Conservation (phyloP, 2,329 filamentous ascomycete species). For the Drechslerella stenobrocha region DNA sequence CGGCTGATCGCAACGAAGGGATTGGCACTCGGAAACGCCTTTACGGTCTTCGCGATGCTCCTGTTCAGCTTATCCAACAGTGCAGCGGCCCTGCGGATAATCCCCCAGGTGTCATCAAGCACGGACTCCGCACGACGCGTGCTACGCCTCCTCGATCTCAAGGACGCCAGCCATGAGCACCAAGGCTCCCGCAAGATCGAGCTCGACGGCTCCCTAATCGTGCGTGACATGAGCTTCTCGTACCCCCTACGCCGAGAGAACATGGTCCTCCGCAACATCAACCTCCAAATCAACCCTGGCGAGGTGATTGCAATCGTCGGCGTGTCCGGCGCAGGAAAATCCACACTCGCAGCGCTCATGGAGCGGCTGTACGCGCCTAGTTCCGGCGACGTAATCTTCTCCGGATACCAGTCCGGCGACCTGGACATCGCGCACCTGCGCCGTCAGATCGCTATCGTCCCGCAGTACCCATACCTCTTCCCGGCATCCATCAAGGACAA, state of each 20-base stretch:
- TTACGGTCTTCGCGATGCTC: slow-evolving; percentile 78
- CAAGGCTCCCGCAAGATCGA: slow-evolving; percentile 55
- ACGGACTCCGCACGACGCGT: slow-evolving; percentile 73
- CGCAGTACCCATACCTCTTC: slow-evolving; percentile 75
- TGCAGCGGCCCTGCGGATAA: slow-evolving; percentile 68
- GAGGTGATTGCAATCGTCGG: slow-evolving; percentile 79
- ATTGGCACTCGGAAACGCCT: slow-evolving; percentile 58
- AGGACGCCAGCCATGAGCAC: slow-evolving; percentile 64
- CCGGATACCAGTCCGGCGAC: slow-evolving; percentile 61
- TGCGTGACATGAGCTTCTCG: slow-evolving; percentile 69
- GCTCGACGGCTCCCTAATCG: slow-evolving; percentile 60
- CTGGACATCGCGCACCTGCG: slow-evolving; percentile 67
- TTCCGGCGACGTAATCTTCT: slow-evolving; percentile 62
- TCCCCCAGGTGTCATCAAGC: slow-evolving; percentile 78
- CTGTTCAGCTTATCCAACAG: slow-evolving; percentile 80
- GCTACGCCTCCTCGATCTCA: slow-evolving; percentile 69
- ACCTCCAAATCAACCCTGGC: slow-evolving; percentile 66
- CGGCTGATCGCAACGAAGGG: slow-evolving; percentile 63
- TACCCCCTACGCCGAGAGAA: slow-evolving; percentile 66
- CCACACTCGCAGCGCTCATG: slow-evolving; percentile 75
- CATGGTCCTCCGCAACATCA: slow-evolving; percentile 66
- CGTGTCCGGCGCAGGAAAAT: slow-evolving; percentile 85
- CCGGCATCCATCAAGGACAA: slow-evolving; percentile 76
- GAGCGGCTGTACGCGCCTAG: slow-evolving; percentile 68
- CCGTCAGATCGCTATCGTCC: slow-evolving; percentile 67